Evolutionary conservation across 108 stramenopile genomes (phyloP).

Genomic region (Chaetoceros muelleri): DNA sequence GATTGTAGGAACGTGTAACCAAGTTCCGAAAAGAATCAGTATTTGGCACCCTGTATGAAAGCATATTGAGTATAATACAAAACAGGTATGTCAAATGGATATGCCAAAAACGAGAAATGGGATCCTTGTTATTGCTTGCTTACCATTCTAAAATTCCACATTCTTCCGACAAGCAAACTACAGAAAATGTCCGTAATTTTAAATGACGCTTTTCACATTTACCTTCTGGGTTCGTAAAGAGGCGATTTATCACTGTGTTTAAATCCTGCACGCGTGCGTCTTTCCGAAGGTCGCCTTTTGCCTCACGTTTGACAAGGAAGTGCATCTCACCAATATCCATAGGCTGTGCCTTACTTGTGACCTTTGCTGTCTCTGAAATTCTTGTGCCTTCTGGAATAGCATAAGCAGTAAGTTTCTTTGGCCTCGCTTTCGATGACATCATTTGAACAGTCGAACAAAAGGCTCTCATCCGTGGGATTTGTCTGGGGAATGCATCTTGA

Average conservation of each 20-base stretch:
- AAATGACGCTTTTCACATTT: conserved; percentile 50
- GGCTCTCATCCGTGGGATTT: conserved; percentile 69
- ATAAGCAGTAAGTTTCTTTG: conserved; percentile 79
- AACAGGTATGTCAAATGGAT: neutral
- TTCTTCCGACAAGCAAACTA: conserved; percentile 95
- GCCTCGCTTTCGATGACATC: conserved; percentile 92
- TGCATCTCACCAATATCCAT: conserved; percentile 72
- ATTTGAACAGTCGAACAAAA: conserved; percentile 51
- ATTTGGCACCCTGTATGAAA: conserved; percentile 56
- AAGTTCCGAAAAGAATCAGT: conserved; percentile 77
- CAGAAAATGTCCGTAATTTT: conserved; percentile 91
- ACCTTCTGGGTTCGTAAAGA: conserved; percentile 49
- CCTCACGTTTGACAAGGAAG: conserved; percentile 97
- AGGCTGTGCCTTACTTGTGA: neutral
- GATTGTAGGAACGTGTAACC: conserved; percentile 68
- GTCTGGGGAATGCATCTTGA: conserved; percentile 49
- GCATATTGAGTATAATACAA: neutral
- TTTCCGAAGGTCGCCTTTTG: conserved; percentile 96
- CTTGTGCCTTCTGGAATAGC: conserved; percentile 24
- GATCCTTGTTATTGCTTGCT: neutral
- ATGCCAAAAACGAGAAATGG: too few relatives aligned
- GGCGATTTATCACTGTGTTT: conserved; percentile 92
- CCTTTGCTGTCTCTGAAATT: neutral
- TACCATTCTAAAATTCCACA: conserved; percentile 94
- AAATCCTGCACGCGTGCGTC: conserved; percentile 98